Conservation (phyloP, 805 yeast species). For the Starmera quercuum region DNA sequence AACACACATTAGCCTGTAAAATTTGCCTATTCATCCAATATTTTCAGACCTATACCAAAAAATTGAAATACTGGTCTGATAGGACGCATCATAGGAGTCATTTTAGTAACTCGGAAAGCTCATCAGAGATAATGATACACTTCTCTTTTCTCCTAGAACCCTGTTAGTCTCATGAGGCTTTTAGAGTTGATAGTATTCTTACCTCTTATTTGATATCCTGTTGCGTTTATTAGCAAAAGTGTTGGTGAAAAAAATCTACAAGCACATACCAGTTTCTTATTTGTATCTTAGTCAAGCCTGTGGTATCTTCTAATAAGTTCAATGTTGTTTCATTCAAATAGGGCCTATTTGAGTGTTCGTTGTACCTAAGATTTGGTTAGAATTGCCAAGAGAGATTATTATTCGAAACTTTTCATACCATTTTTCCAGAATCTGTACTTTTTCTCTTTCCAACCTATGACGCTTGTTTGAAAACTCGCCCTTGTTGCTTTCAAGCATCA, state of each 20-base stretch:
- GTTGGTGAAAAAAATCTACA: constrained; percentile 2
- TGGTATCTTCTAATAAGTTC: constrained; percentile 4
- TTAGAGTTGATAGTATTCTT: not conserved
- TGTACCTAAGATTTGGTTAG: constrained; percentile 7
- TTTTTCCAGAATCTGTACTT: constrained; percentile 3
- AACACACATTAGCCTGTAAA: not conserved
- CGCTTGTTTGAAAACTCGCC: constrained; percentile 1
- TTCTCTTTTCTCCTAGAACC: not conserved
- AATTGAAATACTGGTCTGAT: not conserved
- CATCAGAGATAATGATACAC: not conserved
- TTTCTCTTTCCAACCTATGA: constrained; percentile 2
- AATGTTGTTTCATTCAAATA: constrained; percentile 11
- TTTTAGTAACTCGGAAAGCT: not conserved
- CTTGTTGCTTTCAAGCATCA: not conserved
- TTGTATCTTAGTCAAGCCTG: constrained; percentile 10
- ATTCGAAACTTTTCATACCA: constrained; percentile 5
- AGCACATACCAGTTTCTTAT: constrained; percentile 15
- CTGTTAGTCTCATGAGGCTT: not conserved
- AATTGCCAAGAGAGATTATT: not conserved
- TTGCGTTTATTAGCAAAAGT: no score
- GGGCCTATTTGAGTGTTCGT: constrained; percentile 11
- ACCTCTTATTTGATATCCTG: constrained; percentile 2
- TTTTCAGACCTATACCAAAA: not conserved
- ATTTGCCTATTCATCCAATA: not conserved
- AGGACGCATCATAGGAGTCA: not conserved